A percentile compares a stretch with the other conserved stretches of the same genome.
Conservation (phyloP, 2,329 filamentous ascomycete genomes). For the Ascochyta viciae-villosae region DNA sequence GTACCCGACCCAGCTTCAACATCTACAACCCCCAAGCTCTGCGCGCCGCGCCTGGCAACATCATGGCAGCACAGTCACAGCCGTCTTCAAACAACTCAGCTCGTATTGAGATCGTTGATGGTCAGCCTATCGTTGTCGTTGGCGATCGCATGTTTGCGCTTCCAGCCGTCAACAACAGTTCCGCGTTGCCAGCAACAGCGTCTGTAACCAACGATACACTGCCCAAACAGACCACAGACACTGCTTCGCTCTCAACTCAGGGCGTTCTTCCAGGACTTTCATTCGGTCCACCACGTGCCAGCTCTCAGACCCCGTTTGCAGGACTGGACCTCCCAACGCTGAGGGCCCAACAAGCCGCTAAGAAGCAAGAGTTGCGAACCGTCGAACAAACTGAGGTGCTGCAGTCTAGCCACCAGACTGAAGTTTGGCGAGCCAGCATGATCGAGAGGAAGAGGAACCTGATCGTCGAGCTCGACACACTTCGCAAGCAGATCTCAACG, state of each 20-base stretch:
- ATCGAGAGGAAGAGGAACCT: slow-evolving; percentile 47
- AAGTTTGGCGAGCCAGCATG: slow-evolving; percentile 42
- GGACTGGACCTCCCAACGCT: slow-evolving; percentile 37
- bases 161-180: slow-evolving; percentile 31
- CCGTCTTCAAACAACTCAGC: slow-evolving; percentile 28
- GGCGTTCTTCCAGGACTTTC: slow-evolving; percentile 17
- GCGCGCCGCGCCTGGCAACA: slow-evolving; percentile 29
- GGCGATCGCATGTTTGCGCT: slow-evolving; percentile 44
- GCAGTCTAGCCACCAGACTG: slow-evolving; percentile 41
- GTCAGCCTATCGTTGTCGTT: slow-evolving; percentile 41
- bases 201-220: slow-evolving; percentile 21
- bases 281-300: slow-evolving; percentile 23
- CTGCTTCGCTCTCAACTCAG: slow-evolving; percentile 20
- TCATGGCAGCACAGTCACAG: slow-evolving; percentile 35
- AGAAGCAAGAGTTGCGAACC: slow-evolving; percentile 44
- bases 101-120: slow-evolving; percentile 40
- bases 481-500: slow-evolving; percentile 45
- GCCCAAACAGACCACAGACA: slow-evolving; percentile 22
- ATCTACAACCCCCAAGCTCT: slow-evolving; percentile 36
- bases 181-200: slow-evolving; percentile 19
- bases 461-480: slow-evolving; percentile 45
- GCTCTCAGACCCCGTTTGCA: slow-evolving; percentile 30
- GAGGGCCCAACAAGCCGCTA: slow-evolving; percentile 37
- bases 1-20: slow-evolving; percentile 41
- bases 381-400: slow-evolving; percentile 48